Base-by-base conservation (phyloP, 148 eudicot species). In the Vaccinium myrtillus region DNA sequence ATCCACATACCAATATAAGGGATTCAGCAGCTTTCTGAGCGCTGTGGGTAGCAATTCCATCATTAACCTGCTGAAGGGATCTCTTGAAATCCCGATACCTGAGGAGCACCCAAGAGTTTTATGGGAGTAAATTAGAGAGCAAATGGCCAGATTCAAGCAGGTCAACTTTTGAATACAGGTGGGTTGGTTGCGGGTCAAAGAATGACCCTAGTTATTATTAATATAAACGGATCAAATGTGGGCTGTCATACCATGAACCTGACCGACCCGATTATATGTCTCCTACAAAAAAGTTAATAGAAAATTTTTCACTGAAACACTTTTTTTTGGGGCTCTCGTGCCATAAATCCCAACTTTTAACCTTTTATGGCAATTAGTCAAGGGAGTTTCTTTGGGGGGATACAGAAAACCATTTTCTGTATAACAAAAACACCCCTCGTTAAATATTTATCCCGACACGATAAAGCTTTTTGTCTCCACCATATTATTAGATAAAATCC, bases 41-140 rank as follows among this genome's bases (percentile, higher is more conserved):
- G 76, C 96, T 92, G 80, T 95, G 95, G 73, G 87, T 89, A 81
- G 93, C 83, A 76, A 82, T 87, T 79, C 91, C 98, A 51, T 88
- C 93, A 83, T 88, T 87, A 87, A 93, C 90, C 85, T 93, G 99
- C 88, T 91, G 96, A 87, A 97, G 92, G 51, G 93, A 91, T 89
- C 87, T 92, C 85, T 93, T 94, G 83, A 97, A 95, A 88, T 95
- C 98, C 83, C 98, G 90, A 89, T 97, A 97, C 90, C 99, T 97
- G 91, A 18, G 55, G 32, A 55, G 30, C 85, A 88, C 8, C 30
- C 83, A 53, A 70, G 65, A 61, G 58, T 53, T 63, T 12, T 51
- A 46, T 27, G 21, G 61, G 43, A 71, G 39, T 69, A 27, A 69
- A 27, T 65, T 10, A 69, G 74, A 69, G 74, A 39, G 74, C 43